Evolutionary conservation across 192 early-diverging fungal species (phyloP), one percentile per base, ranked within the genome.

Genomic region (Podila minutissima): DNA sequence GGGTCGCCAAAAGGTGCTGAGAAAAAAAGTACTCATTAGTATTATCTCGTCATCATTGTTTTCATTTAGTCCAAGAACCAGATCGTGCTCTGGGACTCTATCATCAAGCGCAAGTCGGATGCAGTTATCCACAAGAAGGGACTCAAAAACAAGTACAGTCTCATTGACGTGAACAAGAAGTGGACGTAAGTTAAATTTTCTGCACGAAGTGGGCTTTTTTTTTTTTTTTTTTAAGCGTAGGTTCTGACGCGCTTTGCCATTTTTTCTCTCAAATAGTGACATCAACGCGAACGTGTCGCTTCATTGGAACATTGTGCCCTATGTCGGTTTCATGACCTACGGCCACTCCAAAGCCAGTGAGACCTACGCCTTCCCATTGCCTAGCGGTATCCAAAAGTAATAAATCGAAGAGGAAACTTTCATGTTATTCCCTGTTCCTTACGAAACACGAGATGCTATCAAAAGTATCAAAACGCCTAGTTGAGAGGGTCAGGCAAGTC

Each of bases 41-140:
- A 26, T 28, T 37, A 22, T 2, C 28, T 63, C 29, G 15, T 51
- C 33, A 59, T 67, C 7, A 50, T 5, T 49, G 8, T 58, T 83
- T 62, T 83, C 41, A 10, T 62, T 26, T 77, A 92, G 87, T 63
- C 83, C 50, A 76, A 75, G 50, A 97, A 97, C 72, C 90, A 95
- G 68, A 88, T 94, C 48, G 89, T 93, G 3, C 67, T 97, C 37
- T 97, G 94, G 94, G 95, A 97, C 81, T 85, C 87, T 37, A 94
- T 96, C 66, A 93, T 97, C 67, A 79, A 77, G 37, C 72, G 72
- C 68, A 93, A 94, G 72, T 87, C 91, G 33, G 84, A 91, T 19
- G 92, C 94, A 19, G 35, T 87, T 6, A 76, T 96, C 29, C 60
- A 75, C 60, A 78, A 92, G 41, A 82, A 82, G 24, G 85, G 89